These are phyloP conservation scores for Parietaria judaica DNA, from an alignment of 306 rosid species.

Conservation along the genomic window DNA sequence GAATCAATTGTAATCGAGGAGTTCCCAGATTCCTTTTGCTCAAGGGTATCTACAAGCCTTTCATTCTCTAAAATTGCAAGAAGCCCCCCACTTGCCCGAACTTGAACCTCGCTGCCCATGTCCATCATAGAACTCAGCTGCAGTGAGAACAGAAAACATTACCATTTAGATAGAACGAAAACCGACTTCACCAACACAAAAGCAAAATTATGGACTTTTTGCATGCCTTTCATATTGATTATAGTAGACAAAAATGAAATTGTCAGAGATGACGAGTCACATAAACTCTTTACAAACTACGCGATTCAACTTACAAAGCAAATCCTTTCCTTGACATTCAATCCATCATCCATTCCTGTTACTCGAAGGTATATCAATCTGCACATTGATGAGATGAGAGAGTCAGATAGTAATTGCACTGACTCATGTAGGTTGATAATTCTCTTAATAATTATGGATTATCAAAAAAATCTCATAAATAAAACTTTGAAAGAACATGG, in stretches of 20 bases:
- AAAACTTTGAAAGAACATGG: not conserved
- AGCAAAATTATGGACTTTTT: not conserved
- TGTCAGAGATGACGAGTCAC: not conserved
- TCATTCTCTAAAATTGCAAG: conserved; percentile 95
- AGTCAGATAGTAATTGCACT: not conserved
- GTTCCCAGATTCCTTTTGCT: conserved; percentile 67
- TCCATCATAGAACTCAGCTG: conserved; percentile 98
- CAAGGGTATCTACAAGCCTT: conserved; percentile 73
- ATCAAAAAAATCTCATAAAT: not conserved
- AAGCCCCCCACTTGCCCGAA: conserved; percentile 96
- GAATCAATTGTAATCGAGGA: conserved; percentile 76
- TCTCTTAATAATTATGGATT: not conserved
- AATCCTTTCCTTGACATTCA: conserved; percentile 74
- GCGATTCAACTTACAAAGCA: conserved; percentile 58
- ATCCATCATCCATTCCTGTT: conserved; percentile 92
- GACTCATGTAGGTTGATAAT: not conserved
- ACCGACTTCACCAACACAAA: not conserved
- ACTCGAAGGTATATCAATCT: conserved; percentile 88
- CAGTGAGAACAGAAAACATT: conserved; percentile 14
- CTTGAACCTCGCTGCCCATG: conserved; percentile 87
- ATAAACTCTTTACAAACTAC: conserved; percentile 8
- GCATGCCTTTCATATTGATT: too few relatives aligned
- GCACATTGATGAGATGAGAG: conserved; percentile 25
- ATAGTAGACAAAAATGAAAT: too few relatives aligned
- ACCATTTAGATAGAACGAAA: conserved; percentile 1